Evolutionary conservation across 495 filamentous ascomycete species (phyloP), one percentile per base, ranked within the genome.

Genomic region (Penicillium tannophilum): DNA sequence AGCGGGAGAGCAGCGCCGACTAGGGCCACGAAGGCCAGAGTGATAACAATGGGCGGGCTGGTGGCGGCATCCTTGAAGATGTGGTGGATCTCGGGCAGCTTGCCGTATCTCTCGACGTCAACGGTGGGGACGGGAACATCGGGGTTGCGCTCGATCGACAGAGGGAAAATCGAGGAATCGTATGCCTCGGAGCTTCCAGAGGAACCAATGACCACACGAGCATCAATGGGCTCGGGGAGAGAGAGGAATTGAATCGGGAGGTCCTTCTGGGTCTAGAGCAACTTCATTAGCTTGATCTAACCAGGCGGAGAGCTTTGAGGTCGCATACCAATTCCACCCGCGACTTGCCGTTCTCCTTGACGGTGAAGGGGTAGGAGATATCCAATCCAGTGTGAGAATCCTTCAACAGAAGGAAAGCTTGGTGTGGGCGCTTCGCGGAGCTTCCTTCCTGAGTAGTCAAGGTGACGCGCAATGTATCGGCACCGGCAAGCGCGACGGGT

Each of bases 321-420:
- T 39, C 41, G 67, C 87, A 65, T 83, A 97, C 92, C 72, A 97
- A 76, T 63, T 93, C 89, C 17, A 94, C 79, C 24, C 87, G 87
- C 5, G 85, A 90, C 73, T 95, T 96, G 50, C 92, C 92, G 69
- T 79, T 91, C 1, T 93, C 91, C 74, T 96, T 97, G 30, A 96
- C 82, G 7, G 73, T 86, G 63, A 98, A 82, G 7, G 92, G 86
- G 67, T 91, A 96, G 0, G 92, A 93, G n/a, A 92, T 87, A 71
- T 97, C 93, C 42, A 98, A 78, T 20, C 89, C 89, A 28, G 85
- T 88, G 17, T 81, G 75, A 2, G 83, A 75, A 59, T 97, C 92
- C 60, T 86, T 85, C 41, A 98, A 76, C 6, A 92, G 80, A 17
- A 98, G 82, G 75, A 96, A 97, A 2, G 92, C 91, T 71, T 98